phyloP scores from a whole-genome alignment of 2,329 filamentous ascomycete species.

The Gnomoniopsis smithogilvyi region DNA sequence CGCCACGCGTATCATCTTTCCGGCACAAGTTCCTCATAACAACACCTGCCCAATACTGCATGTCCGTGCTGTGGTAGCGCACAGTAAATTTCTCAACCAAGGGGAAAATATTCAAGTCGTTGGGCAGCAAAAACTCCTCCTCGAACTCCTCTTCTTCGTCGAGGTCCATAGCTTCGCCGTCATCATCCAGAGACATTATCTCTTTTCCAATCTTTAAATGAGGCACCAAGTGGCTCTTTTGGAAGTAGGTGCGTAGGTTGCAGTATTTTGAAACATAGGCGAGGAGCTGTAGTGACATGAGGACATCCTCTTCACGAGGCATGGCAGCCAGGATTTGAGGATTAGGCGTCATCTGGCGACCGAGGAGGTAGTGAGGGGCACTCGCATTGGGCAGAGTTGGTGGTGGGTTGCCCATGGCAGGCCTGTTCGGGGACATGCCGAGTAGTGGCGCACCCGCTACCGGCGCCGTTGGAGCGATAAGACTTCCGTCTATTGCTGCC shows the following conservation, averaged over 20 bases:
- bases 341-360: constrained; percentile 66
- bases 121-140: constrained; percentile 85
- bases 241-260: constrained; percentile 92
- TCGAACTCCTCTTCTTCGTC: constrained; percentile 60
- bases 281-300: constrained; percentile 95
- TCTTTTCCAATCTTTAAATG: constrained; percentile 87
- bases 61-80: constrained; percentile 89
- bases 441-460: constrained; percentile 53
- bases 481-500: constrained; percentile 78
- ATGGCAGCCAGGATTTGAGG: constrained; percentile 81
- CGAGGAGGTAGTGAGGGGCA: constrained; percentile 75
- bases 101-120: constrained; percentile 98
- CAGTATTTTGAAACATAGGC: constrained; percentile 99
- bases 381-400: constrained; percentile 68
- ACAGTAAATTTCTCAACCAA: constrained; percentile 98
- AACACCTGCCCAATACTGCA: constrained; percentile 99
- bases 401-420: constrained; percentile 66
- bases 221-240: constrained; percentile 89
- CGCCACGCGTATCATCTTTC: constrained; percentile 91
- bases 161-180: constrained; percentile 44
- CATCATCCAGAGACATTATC: constrained; percentile 73
- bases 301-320: constrained; percentile 93
- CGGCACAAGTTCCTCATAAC: constrained; percentile 98
- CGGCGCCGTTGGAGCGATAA: constrained; percentile 60
- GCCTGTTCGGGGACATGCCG: constrained; percentile 70